Conservation (phyloP, 2,329 filamentous ascomycete genomes). For the Teratosphaeriaceae sp. region DNA sequence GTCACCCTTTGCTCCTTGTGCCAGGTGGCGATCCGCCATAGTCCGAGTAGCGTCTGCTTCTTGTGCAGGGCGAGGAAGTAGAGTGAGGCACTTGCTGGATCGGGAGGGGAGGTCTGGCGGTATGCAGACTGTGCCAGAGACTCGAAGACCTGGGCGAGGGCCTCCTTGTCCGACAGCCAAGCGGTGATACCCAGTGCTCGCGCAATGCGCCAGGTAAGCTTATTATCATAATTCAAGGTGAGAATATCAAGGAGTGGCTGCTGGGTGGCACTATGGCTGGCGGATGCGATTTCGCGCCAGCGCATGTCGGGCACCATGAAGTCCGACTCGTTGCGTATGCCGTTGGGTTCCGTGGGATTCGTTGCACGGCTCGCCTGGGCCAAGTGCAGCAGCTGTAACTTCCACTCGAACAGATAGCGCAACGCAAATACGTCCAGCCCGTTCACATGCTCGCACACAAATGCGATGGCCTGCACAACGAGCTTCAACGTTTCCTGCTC, state of each 20-base stretch:
- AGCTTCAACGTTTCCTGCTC: conserved; percentile 21
- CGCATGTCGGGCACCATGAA: conserved; percentile 40
- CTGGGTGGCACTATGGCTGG: conserved; percentile 77
- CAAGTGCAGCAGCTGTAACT: conserved; percentile 17
- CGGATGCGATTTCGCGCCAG: conserved; percentile 76
- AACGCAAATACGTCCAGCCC: conserved; percentile 23
- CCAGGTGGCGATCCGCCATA: conserved; percentile 94
- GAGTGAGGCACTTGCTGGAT: conserved; percentile 83
- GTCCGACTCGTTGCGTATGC: neutral
- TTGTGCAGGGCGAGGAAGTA: conserved; percentile 85
- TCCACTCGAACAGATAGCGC: conserved; percentile 28
- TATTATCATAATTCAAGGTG: conserved; percentile 68
- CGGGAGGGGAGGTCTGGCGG: conserved; percentile 76
- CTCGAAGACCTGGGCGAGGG: conserved; percentile 81
- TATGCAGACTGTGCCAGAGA: conserved; percentile 90
- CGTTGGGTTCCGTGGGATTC: conserved; percentile 10
- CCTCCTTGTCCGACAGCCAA: conserved; percentile 75
- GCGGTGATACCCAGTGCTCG: conserved; percentile 86
- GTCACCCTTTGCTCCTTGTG: conserved; percentile 80
- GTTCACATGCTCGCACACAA: conserved; percentile 19
- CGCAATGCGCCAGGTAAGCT: conserved; percentile 77
- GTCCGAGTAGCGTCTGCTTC: conserved; percentile 79
- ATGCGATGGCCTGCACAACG: conserved; percentile 21
- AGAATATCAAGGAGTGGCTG: conserved; percentile 77
- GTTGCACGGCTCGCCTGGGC: neutral